Percentiles rank a stretch among this genome's conserved stretches.
These are phyloP conservation scores for Mycena metata DNA, from an alignment of 768 basidiomycete genomes.

Conservation along the genomic window DNA sequence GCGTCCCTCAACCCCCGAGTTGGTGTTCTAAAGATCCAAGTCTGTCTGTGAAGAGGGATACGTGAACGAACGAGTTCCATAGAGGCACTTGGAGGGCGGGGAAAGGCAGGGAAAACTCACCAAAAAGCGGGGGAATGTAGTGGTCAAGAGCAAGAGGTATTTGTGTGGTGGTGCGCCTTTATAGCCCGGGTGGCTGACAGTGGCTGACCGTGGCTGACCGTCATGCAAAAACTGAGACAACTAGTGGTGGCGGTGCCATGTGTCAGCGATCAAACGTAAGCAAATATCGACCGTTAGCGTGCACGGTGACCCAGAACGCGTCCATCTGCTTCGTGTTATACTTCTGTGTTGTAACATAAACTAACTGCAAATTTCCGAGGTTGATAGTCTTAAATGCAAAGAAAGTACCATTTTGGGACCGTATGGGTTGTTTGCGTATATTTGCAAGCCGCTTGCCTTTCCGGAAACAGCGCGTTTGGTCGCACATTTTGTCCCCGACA, in stretches of 20 bases:
- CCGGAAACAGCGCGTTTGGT: neutral
- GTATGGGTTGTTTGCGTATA: slow-evolving; percentile 26
- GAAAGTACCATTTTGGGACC: slow-evolving; percentile 14
- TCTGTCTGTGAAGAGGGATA: neutral
- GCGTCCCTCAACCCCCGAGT: slow-evolving; percentile 2
- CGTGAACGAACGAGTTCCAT: neutral
- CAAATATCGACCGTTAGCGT: neutral
- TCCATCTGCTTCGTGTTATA: too few relatives aligned
- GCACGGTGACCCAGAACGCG: too few relatives aligned
- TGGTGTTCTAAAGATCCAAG: neutral
- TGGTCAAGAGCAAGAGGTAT: neutral
- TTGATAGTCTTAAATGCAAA: neutral
- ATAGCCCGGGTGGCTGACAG: neutral
- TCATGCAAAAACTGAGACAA: too few relatives aligned
- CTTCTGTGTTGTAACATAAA: too few relatives aligned
- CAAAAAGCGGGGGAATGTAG: neutral
- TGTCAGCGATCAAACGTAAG: neutral
- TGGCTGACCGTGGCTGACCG: neutral
- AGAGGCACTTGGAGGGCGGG: too few relatives aligned
- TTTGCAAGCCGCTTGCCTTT: neutral
- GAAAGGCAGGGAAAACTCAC: neutral
- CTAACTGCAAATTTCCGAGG: too few relatives aligned
- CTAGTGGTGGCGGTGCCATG: neutral
- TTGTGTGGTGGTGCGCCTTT: neutral
- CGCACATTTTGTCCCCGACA: neutral